Evolutionary conservation across 2,329 filamentous ascomycete genomes (phyloP).

Genomic region (Penicillium sp.): DNA sequence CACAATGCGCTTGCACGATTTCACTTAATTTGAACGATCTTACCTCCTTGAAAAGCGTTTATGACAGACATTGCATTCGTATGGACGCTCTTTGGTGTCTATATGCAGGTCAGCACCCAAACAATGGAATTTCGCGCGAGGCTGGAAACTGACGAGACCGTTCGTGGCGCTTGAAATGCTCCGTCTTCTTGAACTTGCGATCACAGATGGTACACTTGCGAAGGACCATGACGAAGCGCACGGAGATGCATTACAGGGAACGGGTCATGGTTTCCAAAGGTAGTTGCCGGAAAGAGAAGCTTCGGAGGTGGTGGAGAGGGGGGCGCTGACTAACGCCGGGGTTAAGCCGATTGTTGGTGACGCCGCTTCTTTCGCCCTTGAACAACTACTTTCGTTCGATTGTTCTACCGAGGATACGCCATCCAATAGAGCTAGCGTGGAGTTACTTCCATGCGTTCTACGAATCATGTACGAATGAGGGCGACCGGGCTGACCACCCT

Average conservation of each 20-base stretch:
- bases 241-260: slow-evolving; percentile 1
- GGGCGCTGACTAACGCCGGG: slow-evolving; percentile 1
- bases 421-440: slow-evolving; percentile 1
- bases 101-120: slow-evolving; percentile 8
- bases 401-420: slow-evolving; percentile 12
- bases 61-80: slow-evolving; percentile 54
- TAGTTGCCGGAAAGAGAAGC: background rate
- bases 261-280: background rate
- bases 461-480: slow-evolving; percentile 1
- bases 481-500: background rate
- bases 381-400: background rate
- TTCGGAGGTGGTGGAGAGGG: slow-evolving; percentile 2
- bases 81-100: slow-evolving; percentile 57
- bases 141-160: slow-evolving; percentile 50
- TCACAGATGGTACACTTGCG: slow-evolving; percentile 51
- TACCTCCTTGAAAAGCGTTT: slow-evolving; percentile 57
- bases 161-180: slow-evolving; percentile 56
- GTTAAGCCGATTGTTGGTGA: slow-evolving; percentile 10
- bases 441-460: background rate
- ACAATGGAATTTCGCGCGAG: background rate
- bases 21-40: slow-evolving; percentile 4
- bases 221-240: slow-evolving; percentile 38
- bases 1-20: background rate
- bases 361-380: background rate
- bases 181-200: slow-evolving; percentile 56